Evolutionary conservation across 441 rosid species (phyloP), one percentile per base, ranked within the genome.

Genomic region (Daphne laureola): DNA sequence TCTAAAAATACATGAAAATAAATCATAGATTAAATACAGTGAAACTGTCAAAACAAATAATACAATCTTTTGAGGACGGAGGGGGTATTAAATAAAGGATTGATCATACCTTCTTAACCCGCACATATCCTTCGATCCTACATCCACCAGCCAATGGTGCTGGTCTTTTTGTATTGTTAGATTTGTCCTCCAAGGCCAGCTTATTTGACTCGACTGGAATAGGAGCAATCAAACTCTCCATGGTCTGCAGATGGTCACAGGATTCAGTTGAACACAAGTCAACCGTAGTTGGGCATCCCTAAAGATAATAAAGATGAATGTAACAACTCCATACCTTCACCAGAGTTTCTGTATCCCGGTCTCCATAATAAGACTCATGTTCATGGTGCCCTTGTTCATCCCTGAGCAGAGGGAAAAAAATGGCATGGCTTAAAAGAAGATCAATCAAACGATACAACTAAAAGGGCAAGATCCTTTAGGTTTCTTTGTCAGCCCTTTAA

Each of bases 351-450:
- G 96, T 84, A 74, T 94, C 99, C 60, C 98, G 91, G 71, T 94
- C 89, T 72, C 99, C 99, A 77, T 90, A 86, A 75, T 94, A 94
- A 43, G 96, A 86, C 70, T 94, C 99, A 74, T 94, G 99, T 11
- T 90, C 94, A 64, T 94, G 99, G 76, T 86, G 96, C 48, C 98
- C 99, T 64, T 81, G 94, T 51, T 94, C 98, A 61, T 84, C 96
- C 70, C 98, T 90, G 79, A 57, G 11, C 8, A 31, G 9, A 31
- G 38, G 38, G 7, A 31, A 31, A 8, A 53, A 78, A 46, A 50
- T 54, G 49, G 38, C 8, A 31, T 31, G 11, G 8, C 9, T 9
- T 31, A 43, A 63, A 56, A 65, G 41, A 48, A 51, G 17, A 43
- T 43, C 61, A 55, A 43, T 15, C 49, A 51, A n/a, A 26, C 40